Evolutionary conservation across 805 yeast genomes (phyloP), one percentile per base, ranked within the genome.

Genomic region (Teunomyces aglyptinius): DNA sequence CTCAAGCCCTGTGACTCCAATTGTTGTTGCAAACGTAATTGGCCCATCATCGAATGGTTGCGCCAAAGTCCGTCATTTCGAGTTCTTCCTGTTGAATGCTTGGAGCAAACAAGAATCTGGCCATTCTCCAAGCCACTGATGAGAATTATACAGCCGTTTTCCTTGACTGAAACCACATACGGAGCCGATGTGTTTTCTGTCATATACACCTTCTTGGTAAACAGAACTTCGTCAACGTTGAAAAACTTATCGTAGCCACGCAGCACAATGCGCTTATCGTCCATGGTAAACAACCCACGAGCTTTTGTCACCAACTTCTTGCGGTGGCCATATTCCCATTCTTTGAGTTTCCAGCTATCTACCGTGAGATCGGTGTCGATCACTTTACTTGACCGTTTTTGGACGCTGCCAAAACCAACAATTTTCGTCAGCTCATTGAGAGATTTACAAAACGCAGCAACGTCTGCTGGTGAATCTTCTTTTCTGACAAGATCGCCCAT

Each of bases 221-320:
- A 51, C 0, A 66, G 52, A 1, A 77, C 73, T 61, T 94, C 99
- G 50, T 74, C 79, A 3, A 89, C 71, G 59, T 87, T 92, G 77
- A 89, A 94, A 65, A 94, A 94, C 67, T 94, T 94, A 65, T 94
- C 94, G 62, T 94, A 94, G 0, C 99, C 99, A 54, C 99, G 71
- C 1, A 84, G 82, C 1, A 81, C 82, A 18, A 94, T 85, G 8
- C 49, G 54, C 6, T 70, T 68, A 10, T 65, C 63, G 18, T 68
- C 39, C 0, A 81, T 44, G 12, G 73, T 86, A 63, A 92, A 92
- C 12, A 92, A 63, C 0, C 99, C 99, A 46, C 99, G 75, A 0
- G 97, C 96, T 43, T 81, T 68, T 1, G 47, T 49, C 4, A 80
- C 68, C 41, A 39, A 35, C 3, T 76, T 76, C 6, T 36, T 38